A percentile compares a stretch with the other conserved stretches of the same genome.
phyloP scores from a whole-genome alignment of 495 filamentous ascomycete genomes.

The Glonium stellatum region DNA sequence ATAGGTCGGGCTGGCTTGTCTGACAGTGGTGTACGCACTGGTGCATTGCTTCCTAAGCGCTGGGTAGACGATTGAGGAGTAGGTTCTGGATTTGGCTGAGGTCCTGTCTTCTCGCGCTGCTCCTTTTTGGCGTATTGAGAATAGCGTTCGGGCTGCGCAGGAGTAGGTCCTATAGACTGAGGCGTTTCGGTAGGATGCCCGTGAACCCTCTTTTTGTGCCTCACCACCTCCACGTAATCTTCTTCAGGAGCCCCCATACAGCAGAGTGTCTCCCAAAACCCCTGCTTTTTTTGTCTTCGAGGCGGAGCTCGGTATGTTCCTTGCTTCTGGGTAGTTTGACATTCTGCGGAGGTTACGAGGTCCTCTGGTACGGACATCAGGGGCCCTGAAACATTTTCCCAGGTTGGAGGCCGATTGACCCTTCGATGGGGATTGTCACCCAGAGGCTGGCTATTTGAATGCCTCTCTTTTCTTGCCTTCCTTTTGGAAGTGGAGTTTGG shows the following conservation, averaged over 20 bases:
- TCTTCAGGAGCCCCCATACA: constrained; percentile 30
- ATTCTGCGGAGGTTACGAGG: constrained; percentile 12
- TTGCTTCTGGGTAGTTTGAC: constrained; percentile 5
- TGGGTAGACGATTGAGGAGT: background rate
- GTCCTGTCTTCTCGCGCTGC: background rate
- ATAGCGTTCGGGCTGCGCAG: background rate
- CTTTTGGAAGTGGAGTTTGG: constrained; percentile 14
- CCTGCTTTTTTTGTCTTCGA: constrained; percentile 25
- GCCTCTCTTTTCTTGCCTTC: constrained; percentile 19
- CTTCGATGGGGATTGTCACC: constrained; percentile 8
- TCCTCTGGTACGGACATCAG: constrained; percentile 34
- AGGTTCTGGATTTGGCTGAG: background rate
- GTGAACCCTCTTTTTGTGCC: constrained; percentile 30
- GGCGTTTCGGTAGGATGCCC: constrained; percentile 5
- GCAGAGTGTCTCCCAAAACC: constrained; percentile 32
- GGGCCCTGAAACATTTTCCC: constrained; percentile 38
- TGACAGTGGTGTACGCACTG: constrained; percentile 18
- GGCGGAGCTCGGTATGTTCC: background rate
- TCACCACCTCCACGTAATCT: constrained; percentile 38
- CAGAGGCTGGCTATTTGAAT: constrained; percentile 26
- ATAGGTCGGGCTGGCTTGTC: constrained; percentile 27
- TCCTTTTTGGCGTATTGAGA: background rate
- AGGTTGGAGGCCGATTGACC: constrained; percentile 26
- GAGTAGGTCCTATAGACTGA: constrained; percentile 5
- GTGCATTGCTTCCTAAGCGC: constrained; percentile 4